phyloP scores from a whole-genome alignment of 176 grass and related monocot genomes.

The Eleusine indica region DNA sequence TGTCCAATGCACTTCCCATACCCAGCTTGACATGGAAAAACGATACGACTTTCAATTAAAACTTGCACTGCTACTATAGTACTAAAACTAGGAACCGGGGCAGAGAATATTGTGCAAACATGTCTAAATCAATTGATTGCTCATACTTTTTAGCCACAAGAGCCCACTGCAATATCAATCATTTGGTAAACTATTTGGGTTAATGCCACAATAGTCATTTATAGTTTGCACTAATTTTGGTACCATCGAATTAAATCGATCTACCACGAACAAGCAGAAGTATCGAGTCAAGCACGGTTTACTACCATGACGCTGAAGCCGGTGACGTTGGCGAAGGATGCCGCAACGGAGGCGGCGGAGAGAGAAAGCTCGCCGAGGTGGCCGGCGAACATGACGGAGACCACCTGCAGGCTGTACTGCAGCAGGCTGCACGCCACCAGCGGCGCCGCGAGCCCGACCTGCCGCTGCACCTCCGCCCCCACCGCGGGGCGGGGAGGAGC shows the following conservation, averaged over 20 bases:
- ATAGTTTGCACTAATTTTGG: background rate
- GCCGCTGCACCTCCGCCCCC: constrained; percentile 44
- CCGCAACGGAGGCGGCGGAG: constrained; percentile 59
- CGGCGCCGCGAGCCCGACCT: constrained; percentile 62
- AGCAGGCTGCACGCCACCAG: constrained; percentile 63
- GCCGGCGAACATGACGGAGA: constrained; percentile 77
- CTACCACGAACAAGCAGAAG: background rate
- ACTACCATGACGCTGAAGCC: constrained; percentile 77
- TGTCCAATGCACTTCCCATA: constrained; percentile 80
- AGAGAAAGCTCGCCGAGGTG: constrained; percentile 69
- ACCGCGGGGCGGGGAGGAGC: background rate
- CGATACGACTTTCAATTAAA: background rate
- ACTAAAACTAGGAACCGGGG: background rate
- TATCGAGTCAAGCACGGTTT: background rate
- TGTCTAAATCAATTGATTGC: background rate
- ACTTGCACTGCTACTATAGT: background rate
- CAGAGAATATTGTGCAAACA: background rate
- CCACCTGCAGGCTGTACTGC: constrained; percentile 62
- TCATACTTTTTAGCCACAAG: background rate
- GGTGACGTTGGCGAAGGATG: constrained; percentile 73
- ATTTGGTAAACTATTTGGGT: background rate
- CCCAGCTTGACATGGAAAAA: constrained; percentile 62
- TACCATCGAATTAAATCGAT: background rate
- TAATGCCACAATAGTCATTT: background rate
- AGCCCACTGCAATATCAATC: background rate